Conservation (phyloP, 371 early-diverging fungal species). For the Rhizomucor miehei region DNA sequence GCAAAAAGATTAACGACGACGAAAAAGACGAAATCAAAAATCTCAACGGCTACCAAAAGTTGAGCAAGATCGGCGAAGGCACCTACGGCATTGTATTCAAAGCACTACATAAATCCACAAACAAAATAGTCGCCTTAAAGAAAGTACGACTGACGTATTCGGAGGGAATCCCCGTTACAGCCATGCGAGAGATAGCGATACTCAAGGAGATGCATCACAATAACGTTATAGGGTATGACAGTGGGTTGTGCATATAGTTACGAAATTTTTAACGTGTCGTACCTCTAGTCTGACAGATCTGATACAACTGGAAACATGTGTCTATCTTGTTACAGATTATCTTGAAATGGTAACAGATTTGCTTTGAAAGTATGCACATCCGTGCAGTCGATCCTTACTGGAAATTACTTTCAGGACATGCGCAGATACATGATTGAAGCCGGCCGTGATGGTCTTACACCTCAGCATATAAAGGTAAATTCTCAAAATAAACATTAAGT, state of each 20-base stretch:
- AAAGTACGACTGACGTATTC: conserved; percentile 89
- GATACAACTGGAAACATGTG: conserved; percentile 83
- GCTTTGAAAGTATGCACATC: not conserved
- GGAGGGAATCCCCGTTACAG: conserved; percentile 93
- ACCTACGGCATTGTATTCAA: conserved; percentile 98
- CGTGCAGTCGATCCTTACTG: no score
- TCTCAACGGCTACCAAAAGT: conserved; percentile 63
- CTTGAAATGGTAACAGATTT: conserved; percentile 63
- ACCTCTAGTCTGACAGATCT: conserved; percentile 81
- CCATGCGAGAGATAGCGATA: conserved; percentile 96
- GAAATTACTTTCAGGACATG: conserved; percentile 67
- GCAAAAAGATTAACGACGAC: conserved; percentile 4
- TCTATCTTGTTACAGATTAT: conserved; percentile 98
- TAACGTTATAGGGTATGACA: conserved; percentile 81
- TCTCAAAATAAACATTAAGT: not conserved
- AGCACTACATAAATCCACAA: conserved; percentile 74
- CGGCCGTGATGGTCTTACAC: conserved; percentile 56
- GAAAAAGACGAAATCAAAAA: conserved; percentile 7
- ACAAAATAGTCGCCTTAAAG: conserved; percentile 90
- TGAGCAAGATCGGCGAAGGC: conserved; percentile 97
- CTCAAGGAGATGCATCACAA: conserved; percentile 94
- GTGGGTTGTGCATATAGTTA: not conserved
- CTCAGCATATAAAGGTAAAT: conserved; percentile 67
- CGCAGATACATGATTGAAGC: conserved; percentile 89
- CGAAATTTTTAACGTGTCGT: not conserved